A percentile compares a stretch with the other conserved stretches of the same genome.
These are phyloP conservation scores for Coemansia sp. DNA, from an alignment of 192 early-diverging fungal species.

Conservation along the genomic window DNA sequence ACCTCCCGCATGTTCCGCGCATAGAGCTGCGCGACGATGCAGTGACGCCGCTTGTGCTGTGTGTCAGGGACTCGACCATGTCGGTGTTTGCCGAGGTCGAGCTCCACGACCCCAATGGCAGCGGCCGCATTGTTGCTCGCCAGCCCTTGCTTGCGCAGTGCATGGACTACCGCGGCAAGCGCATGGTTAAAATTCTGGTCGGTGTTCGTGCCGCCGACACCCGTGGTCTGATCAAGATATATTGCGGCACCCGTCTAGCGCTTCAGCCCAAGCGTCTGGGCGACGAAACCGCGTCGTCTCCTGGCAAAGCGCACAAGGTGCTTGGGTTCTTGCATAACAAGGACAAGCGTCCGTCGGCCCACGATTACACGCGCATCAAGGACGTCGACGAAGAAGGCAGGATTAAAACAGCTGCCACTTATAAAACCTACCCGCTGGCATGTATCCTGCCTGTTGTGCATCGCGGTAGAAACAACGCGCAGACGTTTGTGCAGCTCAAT, in stretches of 20 bases:
- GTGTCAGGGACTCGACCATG: conserved; percentile 42
- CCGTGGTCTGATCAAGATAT: conserved; percentile 54
- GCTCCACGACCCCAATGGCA: conserved; percentile 52
- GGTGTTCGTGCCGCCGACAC: conserved; percentile 36
- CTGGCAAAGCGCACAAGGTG: conserved; percentile 35
- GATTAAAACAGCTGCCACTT: conserved; percentile 39
- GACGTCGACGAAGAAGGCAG: conserved; percentile 50
- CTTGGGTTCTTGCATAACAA: conserved; percentile 44
- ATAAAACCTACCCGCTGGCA: conserved; percentile 50
- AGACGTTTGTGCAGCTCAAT: conserved; percentile 50
- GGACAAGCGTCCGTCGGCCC: conserved; percentile 32
- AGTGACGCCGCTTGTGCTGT: conserved; percentile 48
- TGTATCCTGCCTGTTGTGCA: conserved; percentile 47
- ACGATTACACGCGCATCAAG: conserved; percentile 51
- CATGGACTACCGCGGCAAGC: conserved; percentile 54
- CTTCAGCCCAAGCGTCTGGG: conserved; percentile 28
- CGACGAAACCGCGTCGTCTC: conserved; percentile 9
- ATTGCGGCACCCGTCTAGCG: conserved; percentile 45
- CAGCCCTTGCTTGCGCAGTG: conserved; percentile 56
- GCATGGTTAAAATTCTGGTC: conserved; percentile 55
- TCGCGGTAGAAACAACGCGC: conserved; percentile 37
- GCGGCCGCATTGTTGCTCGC: conserved; percentile 47
- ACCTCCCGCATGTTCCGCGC: conserved; percentile 41
- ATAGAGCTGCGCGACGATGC: conserved; percentile 49
- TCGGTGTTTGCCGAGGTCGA: conserved; percentile 57